Evolutionary conservation across 2,329 filamentous ascomycete genomes (phyloP).

Genomic region (Dryadomyces quercivorus): DNA sequence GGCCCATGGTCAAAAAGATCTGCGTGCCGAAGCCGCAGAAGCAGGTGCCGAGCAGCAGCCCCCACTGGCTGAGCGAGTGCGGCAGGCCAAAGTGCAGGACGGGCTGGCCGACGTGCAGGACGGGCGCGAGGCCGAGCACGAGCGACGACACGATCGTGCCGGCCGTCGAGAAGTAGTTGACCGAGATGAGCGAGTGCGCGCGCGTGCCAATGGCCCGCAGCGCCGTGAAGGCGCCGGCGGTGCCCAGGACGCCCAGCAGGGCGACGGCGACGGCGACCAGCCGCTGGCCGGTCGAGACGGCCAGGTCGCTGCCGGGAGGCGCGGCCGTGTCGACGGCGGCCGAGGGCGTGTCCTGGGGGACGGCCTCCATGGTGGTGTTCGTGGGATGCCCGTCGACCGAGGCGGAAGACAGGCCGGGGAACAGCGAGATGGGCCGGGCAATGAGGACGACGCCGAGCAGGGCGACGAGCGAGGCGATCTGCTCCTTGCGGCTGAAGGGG

Average conservation of each 20-base stretch:
- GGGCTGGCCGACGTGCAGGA: slow-evolving; percentile 32
- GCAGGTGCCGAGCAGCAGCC: slow-evolving; percentile 55
- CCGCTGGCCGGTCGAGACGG: slow-evolving; percentile 9
- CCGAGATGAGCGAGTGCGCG: slow-evolving; percentile 70
- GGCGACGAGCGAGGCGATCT: slow-evolving; percentile 63
- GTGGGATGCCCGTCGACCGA: not conserved
- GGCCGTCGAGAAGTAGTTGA: slow-evolving; percentile 70
- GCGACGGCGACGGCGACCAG: slow-evolving; percentile 26
- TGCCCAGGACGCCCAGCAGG: slow-evolving; percentile 65
- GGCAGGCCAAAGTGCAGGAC: slow-evolving; percentile 31
- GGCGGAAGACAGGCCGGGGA: slow-evolving; percentile 17
- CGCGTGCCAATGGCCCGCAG: slow-evolving; percentile 71
- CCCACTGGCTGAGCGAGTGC: slow-evolving; percentile 42
- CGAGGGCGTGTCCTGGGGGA: not conserved
- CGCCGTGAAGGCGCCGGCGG: slow-evolving; percentile 59
- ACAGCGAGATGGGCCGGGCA: slow-evolving; percentile 46
- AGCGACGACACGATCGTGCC: slow-evolving; percentile 55
- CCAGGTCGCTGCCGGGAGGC: not conserved
- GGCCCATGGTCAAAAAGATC: slow-evolving; percentile 67
- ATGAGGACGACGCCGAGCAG: slow-evolving; percentile 74
- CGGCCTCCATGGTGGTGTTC: not conserved
- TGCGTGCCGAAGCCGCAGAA: slow-evolving; percentile 73
- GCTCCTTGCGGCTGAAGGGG: slow-evolving; percentile 65
- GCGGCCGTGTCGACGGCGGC: not conserved
- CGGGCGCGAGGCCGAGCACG: slow-evolving; percentile 41